Evolutionary conservation across 2,329 filamentous ascomycete genomes (phyloP), one percentile per base, ranked within the genome.

Genomic region (Colletotrichum sp.): DNA sequence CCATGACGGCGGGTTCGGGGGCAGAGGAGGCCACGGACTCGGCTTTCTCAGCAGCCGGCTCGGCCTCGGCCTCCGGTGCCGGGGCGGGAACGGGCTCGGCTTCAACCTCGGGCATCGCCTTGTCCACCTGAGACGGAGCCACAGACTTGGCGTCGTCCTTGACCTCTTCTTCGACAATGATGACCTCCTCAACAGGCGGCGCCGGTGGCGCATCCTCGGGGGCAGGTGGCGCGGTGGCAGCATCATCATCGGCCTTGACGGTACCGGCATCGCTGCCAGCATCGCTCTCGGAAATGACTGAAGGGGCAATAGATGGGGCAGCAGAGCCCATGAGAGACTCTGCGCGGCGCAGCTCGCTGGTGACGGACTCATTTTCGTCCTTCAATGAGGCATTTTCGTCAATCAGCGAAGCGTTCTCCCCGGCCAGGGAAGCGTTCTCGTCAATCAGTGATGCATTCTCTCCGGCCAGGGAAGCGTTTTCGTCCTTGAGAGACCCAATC

Each of bases 321-420:
- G 71, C 34, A 13, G 73, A 75, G 10, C 73, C 73, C 52, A 75
- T 68, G 27, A 75, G 62, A 13, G 73, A 75, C 73, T 75, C 73
- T 12, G 73, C 69, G 9, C 73, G 73, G 13, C 70, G 36, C 32
- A 75, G 73, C 30, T 75, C 73, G 34, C 73, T 75, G 6, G 69
- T 74, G 52, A 77, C 74, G 6, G 74, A 70, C 13, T 76, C 70
- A 25, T 76, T 74, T 25, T 77, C 76, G 5, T 77, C 76, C 55
- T 39, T 76, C 39, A 77, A 68, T 18, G 67, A 72, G 8, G n/a
- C 34, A 22, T 72, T 72, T 28, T 72, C 70, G 4, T 56, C 52
- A 25, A 25, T 56, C n/a, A 56, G 30, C 10, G 60, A 62, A 6
- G 60, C 60, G 13, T 62, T 62, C 25, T 75, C 73, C n/a, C 73